Conservation (phyloP, 2,329 filamentous ascomycete species). For the Catunica adiposa region DNA sequence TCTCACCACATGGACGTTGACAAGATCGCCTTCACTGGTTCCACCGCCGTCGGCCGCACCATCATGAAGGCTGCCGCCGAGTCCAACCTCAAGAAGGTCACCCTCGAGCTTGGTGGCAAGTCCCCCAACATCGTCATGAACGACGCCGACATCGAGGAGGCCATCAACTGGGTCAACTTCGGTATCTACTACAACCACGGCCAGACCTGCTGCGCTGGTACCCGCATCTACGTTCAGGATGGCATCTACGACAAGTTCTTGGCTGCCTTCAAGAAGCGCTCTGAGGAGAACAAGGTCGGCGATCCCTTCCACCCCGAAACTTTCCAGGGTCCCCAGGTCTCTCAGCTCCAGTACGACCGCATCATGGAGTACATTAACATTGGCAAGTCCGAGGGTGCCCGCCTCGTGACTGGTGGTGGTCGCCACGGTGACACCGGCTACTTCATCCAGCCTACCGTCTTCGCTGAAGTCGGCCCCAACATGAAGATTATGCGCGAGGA, state of each 20-base stretch:
- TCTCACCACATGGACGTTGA: conserved; percentile 52
- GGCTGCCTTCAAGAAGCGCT: conserved; percentile 35
- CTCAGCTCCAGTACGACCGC: conserved; percentile 32
- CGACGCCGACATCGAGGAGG: conserved; percentile 46
- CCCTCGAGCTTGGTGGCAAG: conserved; percentile 53
- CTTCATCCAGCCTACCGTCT: conserved; percentile 20
- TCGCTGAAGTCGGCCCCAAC: conserved; percentile 18
- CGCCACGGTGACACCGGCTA: conserved; percentile 20
- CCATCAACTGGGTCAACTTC: conserved; percentile 34
- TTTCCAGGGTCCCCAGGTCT: conserved; percentile 31
- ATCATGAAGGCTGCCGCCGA: conserved; percentile 57
- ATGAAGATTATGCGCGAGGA: conserved; percentile 40
- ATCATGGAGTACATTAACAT: conserved; percentile 30
- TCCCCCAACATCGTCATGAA: conserved; percentile 47
- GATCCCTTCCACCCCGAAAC: conserved; percentile 22
- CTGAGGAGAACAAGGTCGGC: conserved; percentile 23
- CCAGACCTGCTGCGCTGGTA: conserved; percentile 44
- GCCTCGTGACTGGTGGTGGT: conserved; percentile 20
- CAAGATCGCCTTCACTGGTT: conserved; percentile 64
- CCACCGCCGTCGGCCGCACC: conserved; percentile 49
- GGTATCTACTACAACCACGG: conserved; percentile 37
- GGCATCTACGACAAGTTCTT: conserved; percentile 39
- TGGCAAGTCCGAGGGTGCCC: conserved; percentile 25
- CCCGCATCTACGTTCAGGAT: conserved; percentile 40
- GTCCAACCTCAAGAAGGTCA: conserved; percentile 47